Evolutionary conservation across 495 filamentous ascomycete genomes (phyloP).

Genomic region (Xylaria cubensis): DNA sequence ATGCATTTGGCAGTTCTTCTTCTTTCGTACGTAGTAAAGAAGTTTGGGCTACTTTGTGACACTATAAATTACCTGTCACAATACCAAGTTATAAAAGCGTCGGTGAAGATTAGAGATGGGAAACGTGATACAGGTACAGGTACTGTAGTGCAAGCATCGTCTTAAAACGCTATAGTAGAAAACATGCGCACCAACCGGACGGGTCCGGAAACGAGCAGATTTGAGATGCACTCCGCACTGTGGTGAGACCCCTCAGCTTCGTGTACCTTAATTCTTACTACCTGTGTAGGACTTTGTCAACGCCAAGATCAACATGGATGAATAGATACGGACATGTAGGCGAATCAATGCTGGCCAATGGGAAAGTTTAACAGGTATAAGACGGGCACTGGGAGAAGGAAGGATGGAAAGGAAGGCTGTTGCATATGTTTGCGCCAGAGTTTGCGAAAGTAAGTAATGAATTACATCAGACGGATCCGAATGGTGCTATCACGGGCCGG

Average conservation of each 20-base stretch:
- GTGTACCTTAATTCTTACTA: too few relatives aligned
- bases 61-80: background rate
- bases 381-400: background rate
- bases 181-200: slow-evolving; percentile 21
- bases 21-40: background rate
- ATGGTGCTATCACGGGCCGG: slow-evolving; percentile 18
- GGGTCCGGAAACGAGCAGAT: slow-evolving; percentile 16
- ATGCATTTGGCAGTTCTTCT: background rate
- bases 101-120: background rate
- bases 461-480: background rate
- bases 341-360: background rate
- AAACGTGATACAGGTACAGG: background rate
- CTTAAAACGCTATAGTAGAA: background rate
- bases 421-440: slow-evolving; percentile 1
- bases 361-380: background rate
- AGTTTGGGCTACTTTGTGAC: background rate
- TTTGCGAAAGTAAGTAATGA: slow-evolving; percentile 10
- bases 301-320: slow-evolving; percentile 9
- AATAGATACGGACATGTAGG: background rate
- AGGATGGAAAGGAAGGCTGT: slow-evolving; percentile 5
- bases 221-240: slow-evolving; percentile 14
- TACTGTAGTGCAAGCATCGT: background rate
- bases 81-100: too few relatives aligned
- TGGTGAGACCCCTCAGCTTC: slow-evolving; percentile 7
- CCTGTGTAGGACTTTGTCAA: background rate